Evolutionary conservation across 139 green algal genomes (phyloP), one percentile per base, ranked within the genome.

Genomic region (Haematococcus sp.): DNA sequence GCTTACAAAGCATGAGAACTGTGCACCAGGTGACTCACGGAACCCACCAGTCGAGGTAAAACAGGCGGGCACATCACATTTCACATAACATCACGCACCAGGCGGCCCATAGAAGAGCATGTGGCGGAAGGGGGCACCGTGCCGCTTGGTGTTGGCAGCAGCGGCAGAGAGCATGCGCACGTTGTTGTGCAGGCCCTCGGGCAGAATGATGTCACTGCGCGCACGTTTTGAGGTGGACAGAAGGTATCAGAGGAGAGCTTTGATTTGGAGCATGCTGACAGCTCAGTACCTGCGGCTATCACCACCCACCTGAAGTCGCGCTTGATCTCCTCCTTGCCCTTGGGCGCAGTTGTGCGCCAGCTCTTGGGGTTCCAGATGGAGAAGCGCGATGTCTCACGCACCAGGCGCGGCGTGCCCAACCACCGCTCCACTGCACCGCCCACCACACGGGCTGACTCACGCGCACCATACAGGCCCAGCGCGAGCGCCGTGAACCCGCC

Each of bases 41-140:
- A n/a, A n/a, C n/a, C n/a, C n/a, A n/a, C n/a, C n/a, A n/a, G n/a
- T n/a, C n/a, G n/a, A n/a, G n/a, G n/a, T n/a, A n/a, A n/a, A n/a
- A n/a, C n/a, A n/a, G n/a, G n/a, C 40, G 11, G 40, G 7, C 40
- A 11, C 40, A 49, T 49, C 40, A 49, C 11, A 49, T 7, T 49
- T 49, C 7, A 49, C 40, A 7, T 7, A 7, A 49, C 7, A 11
- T 34, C 94, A 68, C 76, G 87, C 96, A 98, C 31, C 52, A 17
- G 51, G 74, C 4, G 60, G 60, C 68, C 87, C 90, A 58, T 94
- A 94, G 80, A 96, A 97, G 13, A 96, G 86, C 88, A 98, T 95
- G 80, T 99, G 94, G n/a, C 94, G 81, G 88, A 98, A 99, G 35
- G 96, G 95, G 1, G 94, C 96, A 11, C 90, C 89, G 83, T 98